phyloP scores from a whole-genome alignment of 208 protist species.

The Acanthamoeba lenticulata region DNA sequence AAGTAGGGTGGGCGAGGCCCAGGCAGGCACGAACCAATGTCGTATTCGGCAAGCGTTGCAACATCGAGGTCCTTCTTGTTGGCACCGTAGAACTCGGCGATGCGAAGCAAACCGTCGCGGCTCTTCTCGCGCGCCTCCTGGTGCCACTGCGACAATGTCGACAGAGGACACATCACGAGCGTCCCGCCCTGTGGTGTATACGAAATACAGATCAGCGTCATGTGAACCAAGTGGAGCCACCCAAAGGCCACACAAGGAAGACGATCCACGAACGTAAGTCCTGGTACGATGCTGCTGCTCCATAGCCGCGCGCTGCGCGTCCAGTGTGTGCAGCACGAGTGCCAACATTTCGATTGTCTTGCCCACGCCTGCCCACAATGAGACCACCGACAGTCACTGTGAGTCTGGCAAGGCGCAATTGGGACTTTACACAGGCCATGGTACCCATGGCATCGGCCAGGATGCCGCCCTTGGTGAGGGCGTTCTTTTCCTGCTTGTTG shows the following conservation, averaged over 20 bases:
- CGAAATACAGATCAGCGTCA: too few relatives aligned
- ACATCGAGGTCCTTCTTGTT: not conserved
- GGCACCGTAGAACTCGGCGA: not conserved
- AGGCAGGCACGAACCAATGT: not conserved
- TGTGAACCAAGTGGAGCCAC: too few relatives aligned
- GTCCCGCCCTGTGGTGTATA: conserved; percentile 40
- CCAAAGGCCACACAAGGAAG: too few relatives aligned
- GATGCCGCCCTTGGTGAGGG: not conserved
- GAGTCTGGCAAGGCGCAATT: not conserved
- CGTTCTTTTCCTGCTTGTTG: not conserved
- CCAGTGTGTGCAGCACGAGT: not conserved
- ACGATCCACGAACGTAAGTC: not conserved
- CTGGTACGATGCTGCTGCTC: not conserved
- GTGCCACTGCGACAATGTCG: conserved; percentile 70
- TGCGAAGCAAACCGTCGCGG: not conserved
- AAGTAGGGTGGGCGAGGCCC: not conserved
- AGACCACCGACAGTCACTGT: not conserved
- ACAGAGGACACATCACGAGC: conserved; percentile 67
- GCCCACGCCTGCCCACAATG: conserved; percentile 47
- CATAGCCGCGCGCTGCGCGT: not conserved
- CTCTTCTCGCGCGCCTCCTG: not conserved
- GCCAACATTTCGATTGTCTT: conserved; percentile 78
- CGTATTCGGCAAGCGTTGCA: not conserved
- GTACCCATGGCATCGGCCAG: conserved; percentile 33
- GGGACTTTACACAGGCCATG: too few relatives aligned